Percentiles rank a stretch among this genome's conserved stretches.
Evolutionary conservation across 2,329 filamentous ascomycete species (phyloP).

Genomic region (Hyphodiscus sp.): DNA sequence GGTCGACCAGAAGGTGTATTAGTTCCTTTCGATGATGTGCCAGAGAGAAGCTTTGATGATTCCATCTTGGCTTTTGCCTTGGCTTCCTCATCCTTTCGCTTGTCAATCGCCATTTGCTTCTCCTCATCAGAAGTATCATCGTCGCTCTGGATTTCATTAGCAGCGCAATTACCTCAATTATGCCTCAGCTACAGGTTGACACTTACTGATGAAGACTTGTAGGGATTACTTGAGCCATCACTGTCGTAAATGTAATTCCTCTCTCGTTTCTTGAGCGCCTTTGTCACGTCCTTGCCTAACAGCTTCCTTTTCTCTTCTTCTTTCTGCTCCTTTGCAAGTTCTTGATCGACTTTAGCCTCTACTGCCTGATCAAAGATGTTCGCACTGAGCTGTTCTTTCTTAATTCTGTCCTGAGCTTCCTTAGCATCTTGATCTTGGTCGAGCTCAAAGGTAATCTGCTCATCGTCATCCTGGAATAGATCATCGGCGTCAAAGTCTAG

Average conservation of each 20-base stretch:
- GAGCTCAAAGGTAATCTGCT: conserved; percentile 65
- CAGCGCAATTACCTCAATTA: conserved; percentile 11
- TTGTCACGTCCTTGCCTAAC: conserved; percentile 70
- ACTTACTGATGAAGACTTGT: conserved; percentile 43
- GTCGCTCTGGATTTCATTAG: conserved; percentile 39
- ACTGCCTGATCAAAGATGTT: conserved; percentile 71
- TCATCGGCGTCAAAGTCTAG: conserved; percentile 62
- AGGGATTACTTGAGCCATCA: conserved; percentile 52
- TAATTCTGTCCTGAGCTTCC: conserved; percentile 64
- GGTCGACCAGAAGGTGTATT: conserved; percentile 57
- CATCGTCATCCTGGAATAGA: conserved; percentile 82
- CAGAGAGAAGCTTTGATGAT: conserved; percentile 34
- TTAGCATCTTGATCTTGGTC: conserved; percentile 79
- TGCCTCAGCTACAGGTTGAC: conserved; percentile 13
- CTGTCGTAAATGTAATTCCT: conserved; percentile 81
- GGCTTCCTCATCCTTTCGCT: conserved; percentile 51
- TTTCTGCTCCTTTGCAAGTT: conserved; percentile 62
- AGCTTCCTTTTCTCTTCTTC: conserved; percentile 64
- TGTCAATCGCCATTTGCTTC: conserved; percentile 59
- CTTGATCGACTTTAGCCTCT: conserved; percentile 66
- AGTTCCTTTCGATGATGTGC: conserved; percentile 61
- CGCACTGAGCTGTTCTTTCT: conserved; percentile 76
- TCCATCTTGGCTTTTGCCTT: conserved; percentile 45
- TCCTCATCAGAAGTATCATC: conserved; percentile 43
- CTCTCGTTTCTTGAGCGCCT: conserved; percentile 77